Conservation (phyloP, 2,329 filamentous ascomycete species). For the Corynespora cassiicola region DNA sequence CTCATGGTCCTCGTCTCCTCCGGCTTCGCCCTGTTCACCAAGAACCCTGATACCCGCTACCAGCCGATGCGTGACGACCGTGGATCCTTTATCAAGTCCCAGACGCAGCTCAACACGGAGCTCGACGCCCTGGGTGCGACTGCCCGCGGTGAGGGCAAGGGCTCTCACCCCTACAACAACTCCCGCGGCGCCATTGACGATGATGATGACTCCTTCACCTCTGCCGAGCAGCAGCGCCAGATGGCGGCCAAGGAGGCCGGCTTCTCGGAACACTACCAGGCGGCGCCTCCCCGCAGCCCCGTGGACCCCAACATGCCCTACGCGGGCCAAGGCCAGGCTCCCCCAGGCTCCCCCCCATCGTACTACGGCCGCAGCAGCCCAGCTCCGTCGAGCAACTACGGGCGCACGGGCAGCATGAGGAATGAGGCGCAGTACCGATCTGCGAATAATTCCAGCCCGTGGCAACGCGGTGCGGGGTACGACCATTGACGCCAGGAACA, state of each 20-base stretch:
- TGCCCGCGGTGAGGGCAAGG: conserved; percentile 76
- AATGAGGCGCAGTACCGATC: conserved; percentile 47
- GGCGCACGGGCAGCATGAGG: conserved; percentile 35
- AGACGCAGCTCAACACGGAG: conserved; percentile 86
- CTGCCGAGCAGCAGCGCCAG: conserved; percentile 50
- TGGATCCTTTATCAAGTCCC: conserved; percentile 96
- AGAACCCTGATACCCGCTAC: conserved; percentile 94
- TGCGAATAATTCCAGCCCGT: conserved; percentile 65
- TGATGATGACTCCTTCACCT: conserved; percentile 70
- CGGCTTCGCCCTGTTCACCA: conserved; percentile 80
- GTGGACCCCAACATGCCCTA: conserved; percentile 45
- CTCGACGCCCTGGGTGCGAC: conserved; percentile 89
- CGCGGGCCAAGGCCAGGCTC: conserved; percentile 51
- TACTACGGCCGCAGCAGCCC: conserved; percentile 47
- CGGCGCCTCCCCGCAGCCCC: conserved; percentile 56
- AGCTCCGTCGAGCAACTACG: conserved; percentile 23
- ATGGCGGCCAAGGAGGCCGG: conserved; percentile 40
- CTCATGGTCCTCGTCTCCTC: conserved; percentile 82
- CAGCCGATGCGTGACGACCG: conserved; percentile 97
- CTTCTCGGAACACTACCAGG: conserved; percentile 50
- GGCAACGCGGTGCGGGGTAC: conserved; percentile 71
- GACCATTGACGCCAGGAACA: conserved; percentile 58
- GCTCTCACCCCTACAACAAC: conserved; percentile 54
- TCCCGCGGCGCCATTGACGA: conserved; percentile 71
- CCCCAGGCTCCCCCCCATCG: conserved; percentile 32